Evolutionary conservation across 1,139 yeast species (phyloP), one percentile per base, ranked within the genome.

Genomic region (Candida mesenterica): DNA sequence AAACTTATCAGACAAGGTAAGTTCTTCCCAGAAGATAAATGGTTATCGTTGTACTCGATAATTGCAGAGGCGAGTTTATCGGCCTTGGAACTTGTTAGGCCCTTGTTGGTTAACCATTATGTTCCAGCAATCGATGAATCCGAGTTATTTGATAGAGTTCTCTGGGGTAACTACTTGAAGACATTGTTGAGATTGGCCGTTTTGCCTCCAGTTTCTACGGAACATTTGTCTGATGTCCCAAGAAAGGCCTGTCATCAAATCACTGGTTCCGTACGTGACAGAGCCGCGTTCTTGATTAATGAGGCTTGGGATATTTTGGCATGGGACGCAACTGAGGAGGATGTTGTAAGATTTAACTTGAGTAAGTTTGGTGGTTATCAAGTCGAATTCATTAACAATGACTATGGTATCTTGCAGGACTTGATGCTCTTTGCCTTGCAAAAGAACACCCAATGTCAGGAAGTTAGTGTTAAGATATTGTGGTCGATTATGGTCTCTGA

Each of bases 261-360:
- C 32, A 74, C 89, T 1, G 80, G 79, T 9, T 80, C 77, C 47
- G 63, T 86, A 44, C 72, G 95, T 46, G 72, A 73, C 19, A 65
- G 84, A 42, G 72, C 82, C 28, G 79, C 89, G 0, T 51, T 46
- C 14, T 60, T 85, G 36, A 50, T 87, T 12, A 68, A 72, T 39
- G 75, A 72, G 39, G 74, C 80, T 23, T 88, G 96, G 96, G 82
- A 81, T 44, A 64, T 75, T 8, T 68, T 87, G 39, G 94, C 90
- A 8, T 75, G 83, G 82, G 77, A 78, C 10, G 75, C 86, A 0
- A 65, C 76, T 26, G 69, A 69, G 16, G 84, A 79, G 39, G 87
- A 81, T 50, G 55, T 65, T 28, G 54, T 66, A 4, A 65, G 89
- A 45, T 87, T 83, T 59, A 82, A 81, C 38, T 59, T 86, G 37